Base-by-base conservation (phyloP, 495 filamentous ascomycete genomes). In the Poronia punctata region DNA sequence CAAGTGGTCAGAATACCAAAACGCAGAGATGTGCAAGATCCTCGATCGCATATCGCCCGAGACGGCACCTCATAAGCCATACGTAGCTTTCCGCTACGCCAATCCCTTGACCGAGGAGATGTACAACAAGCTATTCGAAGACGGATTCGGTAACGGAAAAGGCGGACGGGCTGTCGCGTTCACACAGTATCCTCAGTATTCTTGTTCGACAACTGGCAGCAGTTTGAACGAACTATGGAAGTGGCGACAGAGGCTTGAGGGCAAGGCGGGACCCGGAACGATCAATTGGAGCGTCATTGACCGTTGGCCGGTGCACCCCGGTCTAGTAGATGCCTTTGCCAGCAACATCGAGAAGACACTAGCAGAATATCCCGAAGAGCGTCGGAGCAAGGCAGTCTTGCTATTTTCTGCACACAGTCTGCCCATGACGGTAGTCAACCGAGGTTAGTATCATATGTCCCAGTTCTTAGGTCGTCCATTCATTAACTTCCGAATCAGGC, bases 231-330 rank as follows among this genome's bases (percentile, higher is more conserved):
- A 99, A 66, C 59, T 99, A 28, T 99, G 93, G 93, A 94, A 89
- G 63, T 93, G 88, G 85, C 72, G 88, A 42, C 84, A 83, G 50
- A 77, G 88, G 46, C 62, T 96, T 43, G 93, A 99, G 67, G 84
- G 84, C 5, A 86, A 84, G 63, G 67, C 70, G 29, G 59, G 60
- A 19, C 52, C 43, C 21, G 92, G 90, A 2, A 57, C 78, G 1
- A 94, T 99, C 45, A 68, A 82, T 45, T 99, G 93, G 93, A 95
- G 88, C 60, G 93, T 97, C 45, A 97, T 98, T 59, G 93, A 98
- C 60, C 79, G 93, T 38, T 99, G 93, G 93, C 92, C 92, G 4
- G 76, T 79, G 15, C 93, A 99, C 58, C 74, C 81, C 1, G 93
- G 93, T 11, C 67, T 97, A 5, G 86, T 97, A 1, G 83, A 95